These are phyloP conservation scores for Chaetoceros tenuissimus DNA, from an alignment of 108 stramenopile species.

Conservation along the genomic window DNA sequence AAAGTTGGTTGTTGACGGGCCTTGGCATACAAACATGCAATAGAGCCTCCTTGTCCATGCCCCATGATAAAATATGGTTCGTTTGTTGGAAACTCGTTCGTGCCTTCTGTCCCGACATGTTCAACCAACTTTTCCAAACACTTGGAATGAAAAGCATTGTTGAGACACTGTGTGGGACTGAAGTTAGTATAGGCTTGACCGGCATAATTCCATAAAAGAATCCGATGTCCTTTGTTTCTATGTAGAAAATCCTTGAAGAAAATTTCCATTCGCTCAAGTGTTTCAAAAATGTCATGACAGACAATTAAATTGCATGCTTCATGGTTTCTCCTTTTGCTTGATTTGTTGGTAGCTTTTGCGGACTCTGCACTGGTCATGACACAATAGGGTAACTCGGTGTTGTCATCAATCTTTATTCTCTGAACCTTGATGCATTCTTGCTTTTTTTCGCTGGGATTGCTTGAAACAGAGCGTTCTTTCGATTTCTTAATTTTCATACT, in stretches of 20 bases:
- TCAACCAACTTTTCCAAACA: conserved; percentile 56
- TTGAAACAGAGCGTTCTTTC: not conserved
- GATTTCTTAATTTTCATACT: too few species aligned
- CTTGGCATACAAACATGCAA: conserved; percentile 58
- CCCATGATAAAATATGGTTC: conserved; percentile 69
- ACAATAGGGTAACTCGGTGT: not conserved
- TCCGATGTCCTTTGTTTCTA: conserved; percentile 65
- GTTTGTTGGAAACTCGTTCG: conserved; percentile 43
- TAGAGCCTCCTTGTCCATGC: conserved; percentile 66
- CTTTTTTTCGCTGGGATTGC: not conserved
- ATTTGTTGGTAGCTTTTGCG: not conserved
- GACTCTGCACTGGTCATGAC: conserved; percentile 24
- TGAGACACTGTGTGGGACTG: conserved; percentile 52
- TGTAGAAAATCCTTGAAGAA: conserved; percentile 55
- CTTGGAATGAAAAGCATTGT: conserved; percentile 78
- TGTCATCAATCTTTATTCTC: not conserved
- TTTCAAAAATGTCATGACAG: conserved; percentile 83
- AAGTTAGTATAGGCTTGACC: conserved; percentile 85
- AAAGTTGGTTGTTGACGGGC: conserved; percentile 34
- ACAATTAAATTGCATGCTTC: conserved; percentile 63
- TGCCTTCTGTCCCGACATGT: conserved; percentile 37
- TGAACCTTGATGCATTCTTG: not conserved
- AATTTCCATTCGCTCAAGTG: conserved; percentile 69
- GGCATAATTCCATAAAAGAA: conserved; percentile 83
- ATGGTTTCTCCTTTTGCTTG: not conserved